A percentile compares a stretch with the other conserved stretches of the same genome.
phyloP scores from a whole-genome alignment of 441 rosid genomes.

The Monsonia emarginata region DNA sequence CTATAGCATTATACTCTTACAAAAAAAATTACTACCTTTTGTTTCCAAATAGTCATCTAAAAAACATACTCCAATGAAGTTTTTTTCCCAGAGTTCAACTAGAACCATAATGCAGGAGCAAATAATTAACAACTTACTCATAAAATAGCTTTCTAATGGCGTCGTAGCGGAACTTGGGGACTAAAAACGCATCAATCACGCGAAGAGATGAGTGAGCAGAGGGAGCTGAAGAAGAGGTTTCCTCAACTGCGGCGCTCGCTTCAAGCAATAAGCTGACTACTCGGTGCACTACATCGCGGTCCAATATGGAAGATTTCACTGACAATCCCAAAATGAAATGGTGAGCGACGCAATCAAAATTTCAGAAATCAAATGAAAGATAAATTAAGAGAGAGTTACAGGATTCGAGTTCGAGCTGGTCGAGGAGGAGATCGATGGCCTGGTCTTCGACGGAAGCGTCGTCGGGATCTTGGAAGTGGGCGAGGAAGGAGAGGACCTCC shows the following conservation, averaged over 20 bases:
- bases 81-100: background rate
- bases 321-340: conserved; percentile 18
- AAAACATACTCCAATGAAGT: background rate
- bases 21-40: background rate
- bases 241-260: conserved; percentile 59
- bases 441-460: conserved; percentile 51
- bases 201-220: conserved; percentile 33
- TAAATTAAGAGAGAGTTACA: conserved; percentile 17
- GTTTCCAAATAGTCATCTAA: background rate
- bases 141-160: conserved; percentile 64
- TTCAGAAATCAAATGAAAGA: background rate
- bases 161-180: conserved; percentile 70
- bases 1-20: background rate
- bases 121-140: conserved; percentile 47
- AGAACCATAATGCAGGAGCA: no score
- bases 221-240: conserved; percentile 20
- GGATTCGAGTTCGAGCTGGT: conserved; percentile 53
- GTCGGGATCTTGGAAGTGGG: conserved; percentile 48
- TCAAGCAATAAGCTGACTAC: conserved; percentile 45
- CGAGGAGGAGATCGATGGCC: conserved; percentile 70
- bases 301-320: conserved; percentile 57
- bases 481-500: conserved; percentile 49
- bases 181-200: conserved; percentile 59
- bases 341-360: background rate
- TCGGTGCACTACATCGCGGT: conserved; percentile 49